Evolutionary conservation across 148 eudicot genomes (phyloP).

Genomic region (Cornus florida): DNA sequence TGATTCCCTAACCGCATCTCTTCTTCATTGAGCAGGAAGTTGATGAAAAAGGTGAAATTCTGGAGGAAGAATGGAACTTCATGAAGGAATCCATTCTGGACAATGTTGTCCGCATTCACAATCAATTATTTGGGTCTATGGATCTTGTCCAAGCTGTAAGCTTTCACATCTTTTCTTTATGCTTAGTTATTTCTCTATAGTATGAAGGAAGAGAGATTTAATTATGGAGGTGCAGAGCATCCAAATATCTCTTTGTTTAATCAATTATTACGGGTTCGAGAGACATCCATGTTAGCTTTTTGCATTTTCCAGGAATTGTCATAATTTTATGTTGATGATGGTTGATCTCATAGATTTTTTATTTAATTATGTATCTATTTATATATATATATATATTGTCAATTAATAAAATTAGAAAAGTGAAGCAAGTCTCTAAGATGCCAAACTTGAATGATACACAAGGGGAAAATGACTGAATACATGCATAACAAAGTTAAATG

Average conservation of each 20-base stretch:
- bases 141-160: slow-evolving; percentile 66
- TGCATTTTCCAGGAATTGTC: too few species aligned
- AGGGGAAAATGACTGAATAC: too few species aligned
- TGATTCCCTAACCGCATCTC: not conserved
- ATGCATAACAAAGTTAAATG: too few species aligned
- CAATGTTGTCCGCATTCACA: slow-evolving; percentile 61
- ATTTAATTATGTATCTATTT: too few species aligned
- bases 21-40: slow-evolving; percentile 36
- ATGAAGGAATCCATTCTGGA: slow-evolving; percentile 56
- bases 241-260: not conserved
- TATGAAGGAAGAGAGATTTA: too few species aligned
- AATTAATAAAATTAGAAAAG: too few species aligned
- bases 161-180: not conserved
- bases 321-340: too few species aligned
- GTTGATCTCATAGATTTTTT: not conserved
- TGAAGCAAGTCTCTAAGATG: too few species aligned
- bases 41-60: slow-evolving; percentile 40
- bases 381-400: too few species aligned
- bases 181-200: not conserved
- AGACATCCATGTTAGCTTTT: not conserved
- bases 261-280: not conserved
- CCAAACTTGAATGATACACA: too few species aligned
- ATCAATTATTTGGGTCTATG: slow-evolving; percentile 69
- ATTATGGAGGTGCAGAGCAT: not conserved
- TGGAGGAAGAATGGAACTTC: slow-evolving; percentile 52